phyloP scores from a whole-genome alignment of 2,329 filamentous ascomycete species.

The Chlorencoelia australis region DNA sequence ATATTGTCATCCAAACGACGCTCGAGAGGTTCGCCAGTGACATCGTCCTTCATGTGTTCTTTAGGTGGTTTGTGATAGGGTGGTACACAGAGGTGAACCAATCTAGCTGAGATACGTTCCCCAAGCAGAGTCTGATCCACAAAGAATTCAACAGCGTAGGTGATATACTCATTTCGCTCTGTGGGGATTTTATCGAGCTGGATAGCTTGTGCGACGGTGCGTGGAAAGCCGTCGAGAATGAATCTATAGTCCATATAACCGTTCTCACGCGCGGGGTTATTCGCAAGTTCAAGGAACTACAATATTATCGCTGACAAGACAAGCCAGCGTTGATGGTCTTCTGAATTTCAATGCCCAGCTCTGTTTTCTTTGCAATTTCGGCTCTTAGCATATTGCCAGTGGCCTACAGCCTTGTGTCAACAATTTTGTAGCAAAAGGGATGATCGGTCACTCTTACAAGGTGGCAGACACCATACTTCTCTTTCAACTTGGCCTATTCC shows the following conservation, averaged over 20 bases:
- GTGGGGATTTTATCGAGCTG: slow-evolving; percentile 80
- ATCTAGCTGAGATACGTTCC: slow-evolving; percentile 80
- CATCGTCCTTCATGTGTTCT: slow-evolving; percentile 70
- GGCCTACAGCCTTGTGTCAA: no score
- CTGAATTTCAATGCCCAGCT: no score
- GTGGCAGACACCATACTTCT: no score
- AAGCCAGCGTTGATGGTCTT: no score
- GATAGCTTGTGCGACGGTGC: slow-evolving; percentile 70
- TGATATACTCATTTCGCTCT: slow-evolving; percentile 80
- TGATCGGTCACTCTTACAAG: no score
- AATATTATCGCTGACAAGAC: no score
- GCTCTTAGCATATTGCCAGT: no score
- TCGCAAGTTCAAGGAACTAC: background rate
- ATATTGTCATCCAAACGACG: slow-evolving; percentile 80
- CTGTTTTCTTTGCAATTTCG: no score
- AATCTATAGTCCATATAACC: slow-evolving; percentile 39
- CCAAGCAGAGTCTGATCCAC: slow-evolving; percentile 86
- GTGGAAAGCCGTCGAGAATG: slow-evolving; percentile 91
- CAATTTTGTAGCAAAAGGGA: no score
- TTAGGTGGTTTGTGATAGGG: slow-evolving; percentile 82
- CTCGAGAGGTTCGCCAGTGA: slow-evolving; percentile 79
- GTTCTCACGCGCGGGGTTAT: background rate
- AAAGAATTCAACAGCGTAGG: slow-evolving; percentile 76
- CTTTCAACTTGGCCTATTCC: no score
- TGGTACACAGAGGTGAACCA: slow-evolving; percentile 86